phyloP scores from a whole-genome alignment of 306 rosid species.

The Vigna mungo region DNA sequence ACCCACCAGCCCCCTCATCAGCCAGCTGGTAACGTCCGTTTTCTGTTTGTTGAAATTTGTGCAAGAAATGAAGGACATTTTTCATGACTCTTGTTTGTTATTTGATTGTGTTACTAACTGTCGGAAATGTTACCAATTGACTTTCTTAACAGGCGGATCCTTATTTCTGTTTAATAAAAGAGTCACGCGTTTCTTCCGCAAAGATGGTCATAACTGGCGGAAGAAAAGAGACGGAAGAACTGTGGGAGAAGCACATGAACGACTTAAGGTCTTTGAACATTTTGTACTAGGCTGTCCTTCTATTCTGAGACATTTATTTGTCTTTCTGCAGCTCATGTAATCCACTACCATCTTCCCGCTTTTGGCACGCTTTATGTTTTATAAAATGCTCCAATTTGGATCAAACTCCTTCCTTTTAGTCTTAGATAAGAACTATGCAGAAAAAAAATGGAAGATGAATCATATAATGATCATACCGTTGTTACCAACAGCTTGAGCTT shows the following conservation, averaged over 20 bases:
- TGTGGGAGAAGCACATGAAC: conserved; percentile 95
- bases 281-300: neutral
- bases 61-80: neutral
- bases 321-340: neutral
- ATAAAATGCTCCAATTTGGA: conserved; percentile 6
- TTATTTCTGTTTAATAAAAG: conserved; percentile 85
- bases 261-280: conserved; percentile 76
- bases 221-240: conserved; percentile 91
- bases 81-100: neutral
- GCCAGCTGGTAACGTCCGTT: conserved; percentile 65
- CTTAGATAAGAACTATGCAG: conserved; percentile 20
- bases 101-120: conserved; percentile 19
- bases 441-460: conserved; percentile 5
- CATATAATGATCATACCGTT: neutral
- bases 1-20: conserved; percentile 61
- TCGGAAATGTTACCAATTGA: conserved; percentile 19
- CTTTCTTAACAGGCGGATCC: conserved; percentile 75
- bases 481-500: conserved; percentile 27
- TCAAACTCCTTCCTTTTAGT: conserved; percentile 10
- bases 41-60: conserved; percentile 13
- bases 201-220: conserved; percentile 93
- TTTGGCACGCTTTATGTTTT: conserved; percentile 11
- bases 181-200: conserved; percentile 92
- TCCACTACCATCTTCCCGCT: conserved; percentile 5
- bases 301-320: neutral